Base-by-base conservation (phyloP, 495 filamentous ascomycete genomes). In the Aspergillus baeticus region DNA sequence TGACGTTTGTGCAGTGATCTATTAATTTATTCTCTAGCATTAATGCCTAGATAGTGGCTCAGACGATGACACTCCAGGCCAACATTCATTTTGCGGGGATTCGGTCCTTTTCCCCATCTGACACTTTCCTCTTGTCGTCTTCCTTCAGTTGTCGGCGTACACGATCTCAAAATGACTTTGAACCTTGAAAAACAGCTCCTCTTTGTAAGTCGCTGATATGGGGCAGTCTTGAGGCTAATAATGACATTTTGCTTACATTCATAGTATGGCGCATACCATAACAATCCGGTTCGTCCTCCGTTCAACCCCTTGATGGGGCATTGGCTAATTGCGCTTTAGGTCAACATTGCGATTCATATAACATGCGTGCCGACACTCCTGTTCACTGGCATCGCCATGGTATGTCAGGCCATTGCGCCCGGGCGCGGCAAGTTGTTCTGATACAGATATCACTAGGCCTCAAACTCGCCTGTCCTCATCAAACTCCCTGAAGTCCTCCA, bases 211-310 rank as follows among this genome's bases (percentile, higher is more conserved):
- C 39, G 38, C 36, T 14, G 17, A n/a, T 3, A 8, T 38, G 5
- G 46, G 23, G 57, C 52, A 53, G 50, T 49, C 6, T 23, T 34
- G 15, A 23, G 17, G 10, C 14, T 23, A 31, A 37, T n/a, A 22
- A 10, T 20, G 31, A 10, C 46, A 17, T 39, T 49, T 49, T 51
- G 43, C 69, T 70, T 55, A 72, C 63, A 21, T 43, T 35, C 52
- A 31, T 42, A 49, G 94, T 98, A 98, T 81, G 93, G 94, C 63
- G 83, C 90, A 26, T 97, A 98, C 69, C 94, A 98, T 69, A 87
- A 89, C 69, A 87, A 96, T 73, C 77, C 84, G 8, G 89, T 95
- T 77, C 42, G 66, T 52, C 34, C 21, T 38, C 29, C 38, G 31
- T 22, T 51, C 22, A 55, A 6, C 36, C 46, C 42, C 15, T 39